These are phyloP conservation scores for Alternaria brassicicola DNA, from an alignment of 2,329 filamentous ascomycete species.

Conservation along the genomic window DNA sequence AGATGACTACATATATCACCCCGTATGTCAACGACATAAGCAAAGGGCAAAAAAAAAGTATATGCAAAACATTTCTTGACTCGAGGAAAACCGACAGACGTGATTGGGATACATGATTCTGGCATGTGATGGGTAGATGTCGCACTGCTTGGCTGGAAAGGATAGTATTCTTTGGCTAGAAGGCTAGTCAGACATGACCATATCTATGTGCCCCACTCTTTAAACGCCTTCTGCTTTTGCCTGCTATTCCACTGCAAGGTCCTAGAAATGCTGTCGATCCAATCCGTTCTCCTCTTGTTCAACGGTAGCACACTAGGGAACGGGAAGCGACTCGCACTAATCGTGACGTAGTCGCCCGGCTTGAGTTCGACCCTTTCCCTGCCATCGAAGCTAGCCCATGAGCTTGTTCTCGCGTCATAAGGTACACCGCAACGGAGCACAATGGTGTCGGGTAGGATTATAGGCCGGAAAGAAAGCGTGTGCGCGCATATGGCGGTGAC, in stretches of 20 bases:
- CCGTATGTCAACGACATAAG: background rate
- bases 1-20: background rate
- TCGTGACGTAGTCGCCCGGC: conserved; percentile 83
- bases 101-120: background rate
- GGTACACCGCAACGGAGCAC: conserved; percentile 93
- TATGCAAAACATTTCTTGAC: background rate
- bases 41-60: background rate
- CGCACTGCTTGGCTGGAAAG: background rate
- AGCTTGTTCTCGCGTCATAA: conserved; percentile 84
- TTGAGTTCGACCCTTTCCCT: conserved; percentile 76
- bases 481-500: conserved; percentile 94
- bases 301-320: conserved; percentile 78
- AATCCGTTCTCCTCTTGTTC: conserved; percentile 74
- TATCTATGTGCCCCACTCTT: conserved; percentile 37
- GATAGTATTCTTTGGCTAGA: background rate
- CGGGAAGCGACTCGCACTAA: conserved; percentile 79
- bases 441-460: conserved; percentile 94
- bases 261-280: conserved; percentile 79
- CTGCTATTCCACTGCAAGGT: conserved; percentile 83
- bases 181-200: background rate
- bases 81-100: background rate
- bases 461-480: conserved; percentile 93
- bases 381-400: conserved; percentile 98
- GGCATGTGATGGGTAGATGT: background rate
- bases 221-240: conserved; percentile 70